phyloP scores from a whole-genome alignment of 306 rosid species.

The Gynostemma pentaphyllum region DNA sequence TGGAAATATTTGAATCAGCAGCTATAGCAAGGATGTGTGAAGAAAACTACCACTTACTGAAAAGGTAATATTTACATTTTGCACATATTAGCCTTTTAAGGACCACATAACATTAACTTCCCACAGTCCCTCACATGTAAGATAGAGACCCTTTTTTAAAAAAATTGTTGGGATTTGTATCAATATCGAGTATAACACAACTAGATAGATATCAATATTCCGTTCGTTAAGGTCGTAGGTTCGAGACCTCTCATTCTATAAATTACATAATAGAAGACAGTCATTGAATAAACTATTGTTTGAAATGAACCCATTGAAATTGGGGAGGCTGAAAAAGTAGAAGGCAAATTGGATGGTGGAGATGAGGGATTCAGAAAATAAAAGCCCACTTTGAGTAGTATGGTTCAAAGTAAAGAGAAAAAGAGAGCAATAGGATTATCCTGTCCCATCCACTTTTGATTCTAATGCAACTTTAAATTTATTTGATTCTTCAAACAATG shows the following conservation, averaged over 20 bases:
- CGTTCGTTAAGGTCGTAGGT: too few relatives aligned
- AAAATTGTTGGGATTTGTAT: neutral
- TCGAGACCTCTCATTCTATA: too few relatives aligned
- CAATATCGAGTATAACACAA: neutral
- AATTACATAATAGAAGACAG: too few relatives aligned
- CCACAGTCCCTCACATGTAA: neutral
- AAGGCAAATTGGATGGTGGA: conserved; percentile 12
- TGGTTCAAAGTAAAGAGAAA: conserved; percentile 3
- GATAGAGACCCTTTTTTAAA: neutral
- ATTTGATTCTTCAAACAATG: conserved; percentile 5
- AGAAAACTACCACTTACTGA: neutral
- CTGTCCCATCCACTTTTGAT: conserved; percentile 9
- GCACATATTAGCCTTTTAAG: neutral
- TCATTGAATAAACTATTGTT: too few relatives aligned
- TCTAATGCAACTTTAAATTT: conserved; percentile 5
- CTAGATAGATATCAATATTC: too few relatives aligned
- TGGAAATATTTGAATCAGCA: neutral
- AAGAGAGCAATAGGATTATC: conserved; percentile 5
- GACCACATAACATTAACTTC: conserved; percentile 7
- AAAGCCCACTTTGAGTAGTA: conserved; percentile 6
- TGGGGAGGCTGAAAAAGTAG: neutral
- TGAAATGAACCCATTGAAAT: neutral
- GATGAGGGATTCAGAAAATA: neutral
- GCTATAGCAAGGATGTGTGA: neutral
- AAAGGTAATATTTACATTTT: neutral